phyloP scores from a whole-genome alignment of 1,284 basidiomycete species.

The Sanghuangporus weigelae region DNA sequence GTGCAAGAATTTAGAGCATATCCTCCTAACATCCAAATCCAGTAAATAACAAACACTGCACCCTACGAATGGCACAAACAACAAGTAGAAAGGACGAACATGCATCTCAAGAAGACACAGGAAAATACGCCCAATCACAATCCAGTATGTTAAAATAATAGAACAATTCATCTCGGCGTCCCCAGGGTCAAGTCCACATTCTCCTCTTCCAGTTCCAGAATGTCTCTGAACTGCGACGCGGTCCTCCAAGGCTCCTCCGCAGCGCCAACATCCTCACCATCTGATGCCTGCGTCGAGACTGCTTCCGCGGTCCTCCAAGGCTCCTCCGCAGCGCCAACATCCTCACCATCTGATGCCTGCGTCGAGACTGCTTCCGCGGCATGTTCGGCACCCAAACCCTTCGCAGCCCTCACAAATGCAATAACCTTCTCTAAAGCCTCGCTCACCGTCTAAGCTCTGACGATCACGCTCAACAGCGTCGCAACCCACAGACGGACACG shows the following conservation, averaged over 20 bases:
- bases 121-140: neutral
- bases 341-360: neutral
- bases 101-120: neutral
- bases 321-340: neutral
- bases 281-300: neutral
- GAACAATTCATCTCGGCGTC: neutral
- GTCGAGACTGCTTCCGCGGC: neutral
- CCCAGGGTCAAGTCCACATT: too few relatives aligned
- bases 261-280: neutral
- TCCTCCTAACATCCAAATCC: too few relatives aligned
- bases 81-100: neutral
- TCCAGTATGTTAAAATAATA: neutral
- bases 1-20: too few relatives aligned
- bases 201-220: neutral
- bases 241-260: neutral
- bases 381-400: slow-evolving; percentile 23
- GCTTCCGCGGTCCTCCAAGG: neutral
- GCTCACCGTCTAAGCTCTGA: slow-evolving; percentile 76
- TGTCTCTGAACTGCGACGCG: neutral
- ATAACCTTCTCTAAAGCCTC: slow-evolving; percentile 66
- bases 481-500: slow-evolving; percentile 76
- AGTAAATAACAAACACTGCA: too few relatives aligned
- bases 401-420: slow-evolving; percentile 64
- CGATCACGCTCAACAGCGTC: slow-evolving; percentile 89
- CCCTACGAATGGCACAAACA: neutral